A percentile compares a stretch with the other conserved stretches of the same genome.
Evolutionary conservation across 2,329 filamentous ascomycete species (phyloP).

Genomic region (Aspergillus arachidicola): DNA sequence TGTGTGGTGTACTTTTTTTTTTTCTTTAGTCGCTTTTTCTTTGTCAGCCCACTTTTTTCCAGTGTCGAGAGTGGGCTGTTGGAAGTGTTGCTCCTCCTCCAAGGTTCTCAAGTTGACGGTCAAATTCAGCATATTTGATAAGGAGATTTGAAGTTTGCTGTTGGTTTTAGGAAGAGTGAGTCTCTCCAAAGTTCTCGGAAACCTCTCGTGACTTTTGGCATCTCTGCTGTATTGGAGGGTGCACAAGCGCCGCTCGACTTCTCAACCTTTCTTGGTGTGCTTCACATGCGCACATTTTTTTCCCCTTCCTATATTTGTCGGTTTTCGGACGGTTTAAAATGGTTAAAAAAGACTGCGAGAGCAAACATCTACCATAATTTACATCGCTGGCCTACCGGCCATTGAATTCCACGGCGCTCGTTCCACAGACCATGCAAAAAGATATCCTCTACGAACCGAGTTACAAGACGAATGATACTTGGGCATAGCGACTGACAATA

Average conservation of each 20-base stretch:
- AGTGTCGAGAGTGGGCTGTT: slow-evolving; percentile 32
- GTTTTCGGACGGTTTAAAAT: neutral
- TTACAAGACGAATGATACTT: slow-evolving; percentile 5
- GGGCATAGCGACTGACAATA: slow-evolving; percentile 13
- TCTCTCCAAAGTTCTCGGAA: slow-evolving; percentile 18
- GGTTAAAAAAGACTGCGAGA: neutral
- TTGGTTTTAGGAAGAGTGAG: slow-evolving; percentile 33
- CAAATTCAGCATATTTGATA: slow-evolving; percentile 23
- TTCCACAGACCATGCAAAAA: neutral
- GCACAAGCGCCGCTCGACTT: neutral
- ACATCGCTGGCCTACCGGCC: neutral
- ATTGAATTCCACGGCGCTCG: neutral
- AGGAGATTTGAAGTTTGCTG: slow-evolving; percentile 27
- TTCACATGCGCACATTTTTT: neutral
- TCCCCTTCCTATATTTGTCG: neutral
- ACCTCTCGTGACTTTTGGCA: slow-evolving; percentile 12
- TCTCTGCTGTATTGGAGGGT: neutral
- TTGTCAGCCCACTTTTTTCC: slow-evolving; percentile 12
- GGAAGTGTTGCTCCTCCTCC: slow-evolving; percentile 30
- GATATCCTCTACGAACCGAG: neutral
- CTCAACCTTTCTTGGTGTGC: neutral
- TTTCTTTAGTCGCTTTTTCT: slow-evolving; percentile 15
- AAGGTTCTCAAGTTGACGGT: slow-evolving; percentile 33
- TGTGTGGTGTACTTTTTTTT: neutral
- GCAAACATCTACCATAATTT: neutral